These are phyloP conservation scores for Lachnellula subtilissima DNA, from an alignment of 2,329 filamentous ascomycete genomes.

Conservation along the genomic window DNA sequence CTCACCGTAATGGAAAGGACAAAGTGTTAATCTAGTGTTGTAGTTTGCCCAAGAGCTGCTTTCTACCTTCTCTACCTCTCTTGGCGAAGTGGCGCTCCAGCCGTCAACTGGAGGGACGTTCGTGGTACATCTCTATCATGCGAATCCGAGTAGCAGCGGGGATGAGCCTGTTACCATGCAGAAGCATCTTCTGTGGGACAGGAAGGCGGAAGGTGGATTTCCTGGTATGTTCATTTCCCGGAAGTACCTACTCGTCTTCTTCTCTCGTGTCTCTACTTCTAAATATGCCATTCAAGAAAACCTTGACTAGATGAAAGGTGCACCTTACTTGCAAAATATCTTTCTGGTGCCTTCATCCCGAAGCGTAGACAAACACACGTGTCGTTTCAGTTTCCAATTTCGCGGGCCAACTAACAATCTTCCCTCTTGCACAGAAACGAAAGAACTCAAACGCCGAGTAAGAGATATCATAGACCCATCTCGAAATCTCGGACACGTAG, in stretches of 20 bases:
- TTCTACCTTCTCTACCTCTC: constrained; percentile 77
- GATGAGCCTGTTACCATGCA: constrained; percentile 28
- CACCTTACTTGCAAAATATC: not conserved
- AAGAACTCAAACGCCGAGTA: constrained; percentile 80
- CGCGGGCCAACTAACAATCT: not conserved
- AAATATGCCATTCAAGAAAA: not conserved
- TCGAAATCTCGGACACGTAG: constrained; percentile 75
- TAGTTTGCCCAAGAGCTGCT: constrained; percentile 93
- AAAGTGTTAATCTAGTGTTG: not conserved
- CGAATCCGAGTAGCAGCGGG: constrained; percentile 8
- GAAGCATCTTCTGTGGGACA: constrained; percentile 73
- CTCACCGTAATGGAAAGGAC: not conserved
- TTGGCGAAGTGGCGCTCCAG: constrained; percentile 84
- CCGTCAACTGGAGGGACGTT: constrained; percentile 84
- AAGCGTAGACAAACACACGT: not conserved
- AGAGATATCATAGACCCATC: constrained; percentile 76
- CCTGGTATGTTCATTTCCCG: constrained; percentile 48
- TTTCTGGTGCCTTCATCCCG: not conserved
- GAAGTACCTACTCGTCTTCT: not conserved
- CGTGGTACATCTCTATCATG: constrained; percentile 58
- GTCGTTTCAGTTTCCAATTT: too few relatives aligned
- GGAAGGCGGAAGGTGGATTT: constrained; percentile 82
- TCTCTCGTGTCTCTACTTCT: not conserved
- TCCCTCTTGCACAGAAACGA: constrained; percentile 55
- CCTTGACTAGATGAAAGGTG: not conserved